A percentile compares a stretch with the other conserved stretches of the same genome.
These are phyloP conservation scores for Colletotrichum trifolii DNA, from an alignment of 2,329 filamentous ascomycete genomes.

Conservation along the genomic window DNA sequence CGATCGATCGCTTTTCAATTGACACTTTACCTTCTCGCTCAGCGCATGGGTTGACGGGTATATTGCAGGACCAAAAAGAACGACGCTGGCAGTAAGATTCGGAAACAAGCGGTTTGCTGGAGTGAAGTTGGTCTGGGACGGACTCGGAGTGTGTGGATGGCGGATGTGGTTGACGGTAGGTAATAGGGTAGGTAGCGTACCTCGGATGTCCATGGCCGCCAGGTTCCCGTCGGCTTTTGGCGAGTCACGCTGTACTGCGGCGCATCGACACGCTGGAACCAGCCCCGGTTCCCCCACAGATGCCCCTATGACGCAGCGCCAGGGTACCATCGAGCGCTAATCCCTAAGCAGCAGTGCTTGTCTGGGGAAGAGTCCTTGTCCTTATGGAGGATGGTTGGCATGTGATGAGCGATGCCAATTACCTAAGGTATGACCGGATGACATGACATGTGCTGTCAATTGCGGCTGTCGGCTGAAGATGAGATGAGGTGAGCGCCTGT, in stretches of 20 bases:
- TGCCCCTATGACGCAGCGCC: slow-evolving; percentile 32
- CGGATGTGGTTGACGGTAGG: neutral
- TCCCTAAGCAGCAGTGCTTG: slow-evolving; percentile 19
- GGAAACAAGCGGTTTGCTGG: neutral
- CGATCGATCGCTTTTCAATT: slow-evolving; percentile 16
- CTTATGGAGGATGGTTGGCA: slow-evolving; percentile 20
- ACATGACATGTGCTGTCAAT: neutral
- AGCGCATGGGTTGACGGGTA: slow-evolving; percentile 19
- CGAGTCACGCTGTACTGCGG: slow-evolving; percentile 24
- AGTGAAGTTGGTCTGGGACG: slow-evolving; percentile 1
- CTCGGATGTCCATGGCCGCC: slow-evolving; percentile 30
- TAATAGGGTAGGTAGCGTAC: slow-evolving; percentile 4
- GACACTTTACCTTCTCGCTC: slow-evolving; percentile 5
- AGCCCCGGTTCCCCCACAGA: slow-evolving; percentile 34
- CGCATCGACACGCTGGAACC: slow-evolving; percentile 20
- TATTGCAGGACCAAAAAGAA: slow-evolving; percentile 5
- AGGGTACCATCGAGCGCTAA: slow-evolving; percentile 14
- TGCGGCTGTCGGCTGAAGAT: neutral
- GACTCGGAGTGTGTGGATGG: neutral
- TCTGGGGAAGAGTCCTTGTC: slow-evolving; percentile 29
- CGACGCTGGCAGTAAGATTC: neutral
- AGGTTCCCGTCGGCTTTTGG: slow-evolving; percentile 17
- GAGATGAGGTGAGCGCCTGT: too few relatives aligned
- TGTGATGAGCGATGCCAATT: slow-evolving; percentile 33
- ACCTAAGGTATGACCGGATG: slow-evolving; percentile 8